Evolutionary conservation across 441 rosid species (phyloP), one percentile per base, ranked within the genome.

Genomic region (Eugenia klotzschiana): DNA sequence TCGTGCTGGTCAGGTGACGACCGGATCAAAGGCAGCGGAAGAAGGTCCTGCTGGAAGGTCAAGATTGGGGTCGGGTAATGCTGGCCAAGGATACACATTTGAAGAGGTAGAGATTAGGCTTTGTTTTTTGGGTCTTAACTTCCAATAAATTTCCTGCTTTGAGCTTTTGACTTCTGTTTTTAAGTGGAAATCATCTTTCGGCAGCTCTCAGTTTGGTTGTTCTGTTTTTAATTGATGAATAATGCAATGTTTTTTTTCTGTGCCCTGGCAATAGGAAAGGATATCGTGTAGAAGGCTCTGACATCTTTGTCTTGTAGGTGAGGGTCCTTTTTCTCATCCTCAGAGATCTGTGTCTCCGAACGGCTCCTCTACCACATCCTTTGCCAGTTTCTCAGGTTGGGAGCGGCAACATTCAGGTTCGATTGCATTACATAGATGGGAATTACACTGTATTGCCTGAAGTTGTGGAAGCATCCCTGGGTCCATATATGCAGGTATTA

Each of bases 401-500:
- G 83, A 90, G 91, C 85, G 86, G 87, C 90, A 93, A 87, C 90
- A 96, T 97, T 87, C 99, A 94, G 87, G 99, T 97, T 89, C 95
- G 99, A 88, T 89, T 97, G 89, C 99, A 97, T 88, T 97, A 96
- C 85, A 97, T 97, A 82, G 98, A 97, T 85, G 99, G 99, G 80
- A 96, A 95, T 82, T 95, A 97, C 87, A 97, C 98, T 33, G 99
- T 97, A 72, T 92, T 97, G 89, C 99, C 99, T 2, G 99, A 97
- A 91, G 99, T 96, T 83, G 99, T 97, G 85, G 99, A 96, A 92
- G 99, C 99, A 74, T 95, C 99, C 27, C 98, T 97, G 79, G 99
- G 99, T 83, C 99, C 99, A 11, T 98, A 97, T 86, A 95, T 97
- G 98, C 99, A 97, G 99, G 99, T 96, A 92, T 52, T 79, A 81